These are phyloP conservation scores for Ballota nigra DNA, from an alignment of 257 asterid genomes.

Conservation along the genomic window DNA sequence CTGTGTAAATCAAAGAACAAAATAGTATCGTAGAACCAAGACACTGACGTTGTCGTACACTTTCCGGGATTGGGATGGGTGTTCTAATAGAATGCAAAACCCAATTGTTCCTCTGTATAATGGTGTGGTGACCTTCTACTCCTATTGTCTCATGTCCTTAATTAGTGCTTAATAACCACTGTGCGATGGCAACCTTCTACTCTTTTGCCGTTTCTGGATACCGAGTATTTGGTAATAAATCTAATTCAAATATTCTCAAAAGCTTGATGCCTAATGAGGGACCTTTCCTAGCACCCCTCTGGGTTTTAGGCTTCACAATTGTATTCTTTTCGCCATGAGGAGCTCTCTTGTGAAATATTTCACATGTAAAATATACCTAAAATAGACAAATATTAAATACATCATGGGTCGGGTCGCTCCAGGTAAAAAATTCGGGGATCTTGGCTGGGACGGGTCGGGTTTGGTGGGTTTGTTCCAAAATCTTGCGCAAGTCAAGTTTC, in stretches of 20 bases:
- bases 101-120: constrained; percentile 67
- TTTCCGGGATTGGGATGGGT: constrained; percentile 89
- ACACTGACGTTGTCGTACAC: constrained; percentile 82
- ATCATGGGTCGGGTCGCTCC: too few species aligned
- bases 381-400: too few species aligned
- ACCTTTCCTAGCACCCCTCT: constrained; percentile 68
- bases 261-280: constrained; percentile 76
- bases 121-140: constrained; percentile 78
- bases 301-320: constrained; percentile 66
- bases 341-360: too few species aligned
- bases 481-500: too few species aligned
- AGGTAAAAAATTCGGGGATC: too few species aligned
- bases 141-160: constrained; percentile 92
- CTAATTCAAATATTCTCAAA: constrained; percentile 73
- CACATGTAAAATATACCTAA: too few species aligned
- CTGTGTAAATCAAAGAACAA: too few species aligned
- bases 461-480: too few species aligned
- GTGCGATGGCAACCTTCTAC: constrained; percentile 87
- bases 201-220: constrained; percentile 87
- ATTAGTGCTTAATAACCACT: constrained; percentile 93
- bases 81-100: too few species aligned
- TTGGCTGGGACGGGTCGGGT: too few species aligned
- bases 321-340: too few species aligned
- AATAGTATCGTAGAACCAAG: too few species aligned
- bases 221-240: constrained; percentile 80